phyloP scores from a whole-genome alignment of 2,329 filamentous ascomycete genomes.

The Bipolaris bicolor region DNA sequence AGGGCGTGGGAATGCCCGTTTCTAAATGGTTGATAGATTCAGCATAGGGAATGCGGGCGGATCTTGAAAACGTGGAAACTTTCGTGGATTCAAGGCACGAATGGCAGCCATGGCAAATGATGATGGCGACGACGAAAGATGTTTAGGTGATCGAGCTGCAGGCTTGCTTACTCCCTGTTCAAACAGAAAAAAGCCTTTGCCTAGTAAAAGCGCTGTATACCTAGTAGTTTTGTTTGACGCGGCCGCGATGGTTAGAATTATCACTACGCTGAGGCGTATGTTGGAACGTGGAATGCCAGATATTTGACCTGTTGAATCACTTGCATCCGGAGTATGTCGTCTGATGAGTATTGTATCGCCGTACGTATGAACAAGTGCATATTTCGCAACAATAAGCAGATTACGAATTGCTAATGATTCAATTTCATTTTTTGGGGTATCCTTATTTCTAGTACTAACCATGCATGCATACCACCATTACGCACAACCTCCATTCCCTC shows the following conservation, averaged over 20 bases:
- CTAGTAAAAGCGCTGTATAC: background rate
- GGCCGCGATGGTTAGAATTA: background rate
- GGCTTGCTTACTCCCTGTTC: background rate
- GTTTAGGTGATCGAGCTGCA: background rate
- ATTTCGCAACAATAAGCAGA: no score
- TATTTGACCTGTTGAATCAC: background rate
- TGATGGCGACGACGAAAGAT: background rate
- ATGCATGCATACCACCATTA: no score
- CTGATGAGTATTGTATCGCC: no score
- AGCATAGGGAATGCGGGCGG: background rate
- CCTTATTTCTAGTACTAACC: no score
- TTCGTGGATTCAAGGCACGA: background rate
- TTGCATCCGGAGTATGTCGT: no score
- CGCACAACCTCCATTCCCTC: no score
- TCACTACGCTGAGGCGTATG: background rate
- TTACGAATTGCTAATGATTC: no score
- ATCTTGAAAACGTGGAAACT: background rate
- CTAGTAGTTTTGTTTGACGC: background rate
- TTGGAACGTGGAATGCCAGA: background rate
- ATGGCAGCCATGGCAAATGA: background rate
- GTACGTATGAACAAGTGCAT: no score
- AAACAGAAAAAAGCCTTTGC: background rate
- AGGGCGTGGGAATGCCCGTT: constrained; percentile 1
- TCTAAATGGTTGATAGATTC: background rate
- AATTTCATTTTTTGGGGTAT: no score